phyloP scores from a whole-genome alignment of 371 early-diverging fungal species.

The Haplosporangium sp. region DNA sequence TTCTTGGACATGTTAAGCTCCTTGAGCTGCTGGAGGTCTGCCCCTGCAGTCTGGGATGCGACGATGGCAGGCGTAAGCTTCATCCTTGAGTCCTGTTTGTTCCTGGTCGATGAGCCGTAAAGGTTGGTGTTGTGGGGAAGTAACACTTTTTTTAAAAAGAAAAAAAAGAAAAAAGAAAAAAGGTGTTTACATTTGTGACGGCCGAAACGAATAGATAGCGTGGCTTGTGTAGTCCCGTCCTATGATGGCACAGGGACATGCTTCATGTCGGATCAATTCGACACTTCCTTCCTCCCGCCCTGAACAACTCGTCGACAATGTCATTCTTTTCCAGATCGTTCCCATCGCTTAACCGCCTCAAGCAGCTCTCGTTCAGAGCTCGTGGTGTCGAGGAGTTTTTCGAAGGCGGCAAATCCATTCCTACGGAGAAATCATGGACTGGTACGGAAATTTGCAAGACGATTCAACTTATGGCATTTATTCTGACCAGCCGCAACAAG shows the following conservation, averaged over 20 bases:
- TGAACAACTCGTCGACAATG: slow-evolving; percentile 18
- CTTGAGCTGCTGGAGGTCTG: slow-evolving; percentile 58
- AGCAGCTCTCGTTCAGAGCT: slow-evolving; percentile 51
- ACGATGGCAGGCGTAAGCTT: slow-evolving; percentile 64
- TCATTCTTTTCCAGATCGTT: slow-evolving; percentile 50
- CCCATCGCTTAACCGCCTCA: slow-evolving; percentile 50
- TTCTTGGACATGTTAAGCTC: slow-evolving; percentile 65
- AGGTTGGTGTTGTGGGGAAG: not conserved
- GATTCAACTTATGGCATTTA: no score
- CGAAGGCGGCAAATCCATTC: slow-evolving; percentile 78
- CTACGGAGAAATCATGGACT: slow-evolving; percentile 68
- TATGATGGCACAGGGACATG: not conserved
- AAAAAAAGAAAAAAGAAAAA: slow-evolving; percentile 7
- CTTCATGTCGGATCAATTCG: no score
- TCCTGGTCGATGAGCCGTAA: not conserved
- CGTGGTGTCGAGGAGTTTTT: slow-evolving; percentile 92
- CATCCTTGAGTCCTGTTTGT: slow-evolving; percentile 53
- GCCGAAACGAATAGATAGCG: not conserved
- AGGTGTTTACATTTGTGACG: slow-evolving; percentile 12
- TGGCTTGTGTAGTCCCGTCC: not conserved
- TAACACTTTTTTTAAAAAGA: not conserved
- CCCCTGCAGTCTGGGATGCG: slow-evolving; percentile 38
- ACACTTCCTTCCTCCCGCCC: not conserved
- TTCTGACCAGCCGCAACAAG: no score
- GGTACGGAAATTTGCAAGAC: slow-evolving; percentile 62